Conservation (phyloP, 306 rosid species). For the Pterocarpus macrocarpus region DNA sequence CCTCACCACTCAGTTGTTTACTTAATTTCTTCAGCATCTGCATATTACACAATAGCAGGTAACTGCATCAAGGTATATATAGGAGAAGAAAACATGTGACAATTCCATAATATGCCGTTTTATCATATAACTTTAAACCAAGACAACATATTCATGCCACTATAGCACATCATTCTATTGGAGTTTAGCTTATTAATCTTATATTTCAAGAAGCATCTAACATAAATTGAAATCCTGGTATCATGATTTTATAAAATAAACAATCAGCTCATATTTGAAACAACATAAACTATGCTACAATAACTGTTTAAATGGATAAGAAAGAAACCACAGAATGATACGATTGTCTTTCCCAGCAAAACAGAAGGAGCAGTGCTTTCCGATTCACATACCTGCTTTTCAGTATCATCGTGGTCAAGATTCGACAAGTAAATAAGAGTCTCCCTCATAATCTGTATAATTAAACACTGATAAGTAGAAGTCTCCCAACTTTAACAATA, state of each 20-base stretch:
- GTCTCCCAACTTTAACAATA: neutral
- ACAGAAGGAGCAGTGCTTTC: slow-evolving; percentile 12
- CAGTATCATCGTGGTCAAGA: slow-evolving; percentile 99
- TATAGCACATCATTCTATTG: neutral
- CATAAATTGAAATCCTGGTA: neutral
- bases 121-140: slow-evolving; percentile 12
- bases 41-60: slow-evolving; percentile 25
- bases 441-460: slow-evolving; percentile 97
- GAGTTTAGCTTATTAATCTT: neutral
- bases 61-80: slow-evolving; percentile 15
- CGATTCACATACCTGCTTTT: slow-evolving; percentile 74
- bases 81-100: neutral
- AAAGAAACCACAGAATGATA: slow-evolving; percentile 10
- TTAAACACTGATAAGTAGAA: slow-evolving; percentile 32
- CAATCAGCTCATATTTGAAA: slow-evolving; percentile 9
- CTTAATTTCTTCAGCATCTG: slow-evolving; percentile 97
- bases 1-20: slow-evolving; percentile 95
- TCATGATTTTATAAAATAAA: neutral
- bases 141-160: slow-evolving; percentile 7
- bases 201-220: neutral
- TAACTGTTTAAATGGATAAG: neutral
- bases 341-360: slow-evolving; percentile 9
- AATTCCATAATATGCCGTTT: slow-evolving; percentile 8
- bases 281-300: neutral
- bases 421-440: slow-evolving; percentile 94